Base-by-base conservation (phyloP, 73 alveolate genomes). In the Paramecium pentaurelia region DNA sequence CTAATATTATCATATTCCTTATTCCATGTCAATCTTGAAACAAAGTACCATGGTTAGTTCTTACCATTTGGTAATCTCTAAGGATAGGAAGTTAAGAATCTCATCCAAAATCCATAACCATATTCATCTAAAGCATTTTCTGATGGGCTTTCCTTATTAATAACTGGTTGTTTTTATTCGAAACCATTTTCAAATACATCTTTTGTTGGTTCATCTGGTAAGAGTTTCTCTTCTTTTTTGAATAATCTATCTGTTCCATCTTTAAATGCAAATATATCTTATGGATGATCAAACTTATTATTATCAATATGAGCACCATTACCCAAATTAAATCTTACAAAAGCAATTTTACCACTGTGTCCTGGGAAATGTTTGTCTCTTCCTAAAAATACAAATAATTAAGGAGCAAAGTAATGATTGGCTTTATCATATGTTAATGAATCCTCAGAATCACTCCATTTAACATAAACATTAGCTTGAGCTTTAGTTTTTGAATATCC, bases 21-120 rank as follows among this genome's bases (percentile, higher is more conserved):
- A 6, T 80, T 45, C 44, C 58, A 45, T 20, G 91, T 80, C 34
- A 80, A 27, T 80, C 91, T 80, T 7, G 91, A 80, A 20, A 80
- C 75, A 12, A 80, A 80, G 34, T 80, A 80, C 91, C 91, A 80
- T 80, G 91, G 77, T 22, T 22, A 10, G n/a, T 80, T 80, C 91
- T 80, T 80, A 25, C 91, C 91, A 25, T n/a, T 36, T 16, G 58
- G 49, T 25, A 42, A 49, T 45, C 91, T 80, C 8, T 42, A 11
- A 18, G 91, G 91, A 49, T 45, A 80, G 4, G 58, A 27, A 47
- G 91, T 80, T 28, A 80, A 49, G 28, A 25, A 80, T 80, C 91
- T 80, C 71, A 80, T 45, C 91, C 91, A 80, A 32, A 45, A 80
- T 4, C 91, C 91, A 47, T 80, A 80, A n/a, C 91, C 91, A 80